These are phyloP conservation scores for Meira nashicola DNA, from an alignment of 1,284 basidiomycete genomes.

Conservation along the genomic window DNA sequence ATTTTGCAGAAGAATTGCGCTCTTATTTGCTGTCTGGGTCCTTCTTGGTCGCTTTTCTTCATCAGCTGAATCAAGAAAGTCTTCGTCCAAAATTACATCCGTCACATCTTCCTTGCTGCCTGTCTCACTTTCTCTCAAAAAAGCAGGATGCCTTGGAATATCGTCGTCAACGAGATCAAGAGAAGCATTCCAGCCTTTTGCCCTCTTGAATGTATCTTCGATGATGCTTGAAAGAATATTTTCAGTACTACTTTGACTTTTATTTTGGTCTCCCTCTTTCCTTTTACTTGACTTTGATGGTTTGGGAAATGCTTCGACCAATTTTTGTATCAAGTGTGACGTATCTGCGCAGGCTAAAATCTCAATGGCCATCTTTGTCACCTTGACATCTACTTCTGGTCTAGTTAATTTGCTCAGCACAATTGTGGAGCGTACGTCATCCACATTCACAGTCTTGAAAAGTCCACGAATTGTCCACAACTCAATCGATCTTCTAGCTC, in stretches of 20 bases:
- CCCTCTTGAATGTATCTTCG: conserved; percentile 73
- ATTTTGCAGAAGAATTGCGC: conserved; percentile 60
- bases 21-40: conserved; percentile 45
- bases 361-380: conserved; percentile 23
- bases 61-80: neutral
- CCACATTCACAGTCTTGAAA: conserved; percentile 51
- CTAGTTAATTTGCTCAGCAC: conserved; percentile 30
- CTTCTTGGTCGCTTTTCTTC: neutral
- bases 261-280: neutral
- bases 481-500: conserved; percentile 16
- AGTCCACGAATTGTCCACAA: conserved; percentile 24
- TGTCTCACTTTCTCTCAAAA: conserved; percentile 56
- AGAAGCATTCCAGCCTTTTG: conserved; percentile 59
- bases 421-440: conserved; percentile 31
- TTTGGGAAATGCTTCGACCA: conserved; percentile 12
- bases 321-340: conserved; percentile 16
- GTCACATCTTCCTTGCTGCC: neutral
- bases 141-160: conserved; percentile 79
- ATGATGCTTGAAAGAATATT: conserved; percentile 65
- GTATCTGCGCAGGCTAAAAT: conserved; percentile 36
- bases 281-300: neutral
- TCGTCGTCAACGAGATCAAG: conserved; percentile 89
- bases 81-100: neutral
- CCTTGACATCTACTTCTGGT: conserved; percentile 40
- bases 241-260: neutral